Evolutionary conservation across 306 rosid species (phyloP).

Genomic region (Cucurbita argyrosperma): DNA sequence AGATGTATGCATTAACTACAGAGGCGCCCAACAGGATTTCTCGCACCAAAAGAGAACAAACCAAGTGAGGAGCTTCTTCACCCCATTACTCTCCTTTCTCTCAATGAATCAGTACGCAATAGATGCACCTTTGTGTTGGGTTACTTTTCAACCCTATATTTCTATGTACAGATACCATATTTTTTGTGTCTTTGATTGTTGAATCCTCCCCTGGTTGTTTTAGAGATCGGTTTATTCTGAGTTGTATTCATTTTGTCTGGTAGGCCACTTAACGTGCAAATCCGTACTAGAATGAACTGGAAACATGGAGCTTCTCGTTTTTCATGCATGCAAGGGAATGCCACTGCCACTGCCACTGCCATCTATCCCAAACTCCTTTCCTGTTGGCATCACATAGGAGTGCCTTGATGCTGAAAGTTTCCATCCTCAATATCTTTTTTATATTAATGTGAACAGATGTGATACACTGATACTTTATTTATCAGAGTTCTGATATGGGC

Average conservation of each 20-base stretch:
- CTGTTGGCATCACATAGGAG: background rate
- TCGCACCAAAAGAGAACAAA: conserved; percentile 29
- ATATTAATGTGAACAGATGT: background rate
- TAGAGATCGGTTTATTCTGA: background rate
- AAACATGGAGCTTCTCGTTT: background rate
- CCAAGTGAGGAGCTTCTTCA: conserved; percentile 25
- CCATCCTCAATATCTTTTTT: background rate
- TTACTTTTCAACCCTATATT: background rate
- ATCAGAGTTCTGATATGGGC: background rate
- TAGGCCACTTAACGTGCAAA: conserved; percentile 1
- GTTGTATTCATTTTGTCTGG: background rate
- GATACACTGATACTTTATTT: background rate
- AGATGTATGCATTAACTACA: conserved; percentile 70
- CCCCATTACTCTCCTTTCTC: background rate
- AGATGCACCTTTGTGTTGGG: background rate
- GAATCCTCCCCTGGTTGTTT: background rate
- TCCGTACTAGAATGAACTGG: background rate
- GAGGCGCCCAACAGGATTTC: conserved; percentile 53
- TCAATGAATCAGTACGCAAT: background rate
- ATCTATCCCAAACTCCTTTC: background rate
- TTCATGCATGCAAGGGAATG: background rate
- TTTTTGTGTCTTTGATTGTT: background rate
- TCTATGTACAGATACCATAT: background rate
- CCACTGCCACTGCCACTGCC: background rate
- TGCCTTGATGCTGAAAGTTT: background rate